Evolutionary conservation across 176 grass and related monocot genomes (phyloP), one percentile per base, ranked within the genome.

Genomic region (Carex cristatella): DNA sequence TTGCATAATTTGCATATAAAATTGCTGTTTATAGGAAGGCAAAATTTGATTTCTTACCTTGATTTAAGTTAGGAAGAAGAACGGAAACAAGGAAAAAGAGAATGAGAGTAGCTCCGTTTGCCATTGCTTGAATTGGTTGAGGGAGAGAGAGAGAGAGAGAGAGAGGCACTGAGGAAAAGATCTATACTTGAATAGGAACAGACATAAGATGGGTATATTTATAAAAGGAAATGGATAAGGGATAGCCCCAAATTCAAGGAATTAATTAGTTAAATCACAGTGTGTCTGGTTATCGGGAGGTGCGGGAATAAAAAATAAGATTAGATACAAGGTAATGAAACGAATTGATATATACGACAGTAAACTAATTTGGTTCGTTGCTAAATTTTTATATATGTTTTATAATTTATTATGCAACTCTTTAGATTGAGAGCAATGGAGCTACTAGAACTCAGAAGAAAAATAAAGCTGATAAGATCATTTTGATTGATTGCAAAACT

Each of bases 191-290:
- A 55, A 55, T 54, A 55, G 27, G 19, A 56, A 77, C 10, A 54
- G 56, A 77, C 72, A 77, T 54, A 15, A 48, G 19, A 30, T 65
- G 61, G 10, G 42, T 83, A 8, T 83, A 83, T 83, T 83, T 83
- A 67, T 83, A 83, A 42, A 9, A 28, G 59, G 40, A 83, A 82
- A 83, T 30, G 61, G 80, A 83, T 83, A 68, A 83, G 61, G 63
- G 80, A 65, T 65, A 14, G 40, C 19, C 6, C 35, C 19, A 67
- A 83, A 31, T 67, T 31, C n/a, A 23, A 66, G n/a, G 46, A 65
- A 83, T 48, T 66, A 49, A 67, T 65, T 65, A 54, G 38, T 65
- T 83, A 46, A 23, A 40, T 6, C 40, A 69, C 66, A 69, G 4
- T 14, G 33, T 68, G 31, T 6, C 38, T 2, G 7, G 33, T 69